A percentile compares a stretch with the other conserved stretches of the same genome.
Conservation (phyloP, 2,329 filamentous ascomycete genomes). For the Daldinia sp. region DNA sequence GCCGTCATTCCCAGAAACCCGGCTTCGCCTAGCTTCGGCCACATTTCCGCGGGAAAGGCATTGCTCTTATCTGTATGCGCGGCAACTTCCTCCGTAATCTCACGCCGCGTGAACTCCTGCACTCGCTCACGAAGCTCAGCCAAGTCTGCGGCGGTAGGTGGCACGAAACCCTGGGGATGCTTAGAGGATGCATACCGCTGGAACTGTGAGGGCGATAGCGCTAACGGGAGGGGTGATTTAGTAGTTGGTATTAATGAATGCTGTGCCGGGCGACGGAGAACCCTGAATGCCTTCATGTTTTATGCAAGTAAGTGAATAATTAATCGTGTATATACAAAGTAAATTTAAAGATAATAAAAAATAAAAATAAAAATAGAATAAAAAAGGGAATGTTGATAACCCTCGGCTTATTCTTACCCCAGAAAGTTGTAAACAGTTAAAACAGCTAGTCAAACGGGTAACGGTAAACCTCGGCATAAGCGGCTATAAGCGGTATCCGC, state of each 20-base stretch:
- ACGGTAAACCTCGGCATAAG: slow-evolving; percentile 35
- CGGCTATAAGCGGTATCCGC: slow-evolving; percentile 28
- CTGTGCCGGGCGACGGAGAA: slow-evolving; percentile 48
- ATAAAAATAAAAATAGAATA: too few relatives aligned
- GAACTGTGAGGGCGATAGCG: slow-evolving; percentile 51
- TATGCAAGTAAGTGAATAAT: slow-evolving; percentile 47
- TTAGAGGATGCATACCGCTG: slow-evolving; percentile 65
- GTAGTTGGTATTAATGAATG: slow-evolving; percentile 43
- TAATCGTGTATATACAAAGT: neutral
- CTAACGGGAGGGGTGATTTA: slow-evolving; percentile 46
- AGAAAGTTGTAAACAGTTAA: slow-evolving; percentile 1
- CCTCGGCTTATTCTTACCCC: slow-evolving; percentile 7
- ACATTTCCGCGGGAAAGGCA: slow-evolving; percentile 89
- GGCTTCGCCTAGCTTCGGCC: slow-evolving; percentile 90
- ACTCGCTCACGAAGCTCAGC: slow-evolving; percentile 83
- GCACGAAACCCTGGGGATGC: slow-evolving; percentile 69
- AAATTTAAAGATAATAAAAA: slow-evolving; percentile 10
- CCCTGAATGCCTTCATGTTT: slow-evolving; percentile 51
- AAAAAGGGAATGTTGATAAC: slow-evolving; percentile 17
- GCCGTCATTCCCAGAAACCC: slow-evolving; percentile 93
- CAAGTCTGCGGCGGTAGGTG: slow-evolving; percentile 77
- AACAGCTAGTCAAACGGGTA: too few relatives aligned
- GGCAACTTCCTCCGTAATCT: slow-evolving; percentile 85
- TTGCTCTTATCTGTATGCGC: slow-evolving; percentile 84
- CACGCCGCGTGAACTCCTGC: slow-evolving; percentile 87